Evolutionary conservation across 2,329 filamentous ascomycete genomes (phyloP).

Genomic region (Colletotrichum navitas): DNA sequence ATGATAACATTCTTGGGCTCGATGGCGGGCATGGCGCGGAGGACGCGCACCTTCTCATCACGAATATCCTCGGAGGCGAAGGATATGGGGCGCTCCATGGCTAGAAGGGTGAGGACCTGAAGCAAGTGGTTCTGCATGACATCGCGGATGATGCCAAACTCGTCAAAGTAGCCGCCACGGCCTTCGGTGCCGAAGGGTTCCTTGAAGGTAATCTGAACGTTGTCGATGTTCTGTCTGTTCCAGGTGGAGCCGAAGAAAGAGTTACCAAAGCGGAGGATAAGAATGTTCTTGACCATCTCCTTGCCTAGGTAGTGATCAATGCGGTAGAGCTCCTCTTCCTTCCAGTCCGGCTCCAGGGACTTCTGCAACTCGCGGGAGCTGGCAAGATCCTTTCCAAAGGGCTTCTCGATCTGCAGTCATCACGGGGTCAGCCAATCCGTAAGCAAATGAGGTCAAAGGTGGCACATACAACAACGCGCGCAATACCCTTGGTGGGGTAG

Average conservation of each 20-base stretch:
- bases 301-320: constrained; percentile 99
- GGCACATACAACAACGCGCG: constrained; percentile 86
- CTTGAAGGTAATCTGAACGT: constrained; percentile 99
- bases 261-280: constrained; percentile 98
- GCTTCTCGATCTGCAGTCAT: constrained; percentile 87
- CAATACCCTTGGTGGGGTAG: constrained; percentile 91
- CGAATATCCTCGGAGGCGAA: constrained; percentile 98
- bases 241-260: constrained; percentile 98
- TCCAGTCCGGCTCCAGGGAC: constrained; percentile 97
- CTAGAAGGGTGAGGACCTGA: constrained; percentile 93
- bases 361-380: constrained; percentile 96
- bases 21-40: constrained; percentile 92
- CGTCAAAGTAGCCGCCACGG: constrained; percentile 97
- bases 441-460: not conserved
- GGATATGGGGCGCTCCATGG: constrained; percentile 98
- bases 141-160: constrained; percentile 99
- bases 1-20: constrained; percentile 99
- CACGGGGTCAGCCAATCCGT: constrained; percentile 16
- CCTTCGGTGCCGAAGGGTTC: constrained; percentile 99
- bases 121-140: constrained; percentile 99
- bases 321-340: constrained; percentile 97
- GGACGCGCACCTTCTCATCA: constrained; percentile 97
- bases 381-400: constrained; percentile 95
- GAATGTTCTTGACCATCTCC: constrained; percentile 99
- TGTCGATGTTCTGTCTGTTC: constrained; percentile 99